Conservation (phyloP, 2,329 filamentous ascomycete species). For the Diaporthe sp. region DNA sequence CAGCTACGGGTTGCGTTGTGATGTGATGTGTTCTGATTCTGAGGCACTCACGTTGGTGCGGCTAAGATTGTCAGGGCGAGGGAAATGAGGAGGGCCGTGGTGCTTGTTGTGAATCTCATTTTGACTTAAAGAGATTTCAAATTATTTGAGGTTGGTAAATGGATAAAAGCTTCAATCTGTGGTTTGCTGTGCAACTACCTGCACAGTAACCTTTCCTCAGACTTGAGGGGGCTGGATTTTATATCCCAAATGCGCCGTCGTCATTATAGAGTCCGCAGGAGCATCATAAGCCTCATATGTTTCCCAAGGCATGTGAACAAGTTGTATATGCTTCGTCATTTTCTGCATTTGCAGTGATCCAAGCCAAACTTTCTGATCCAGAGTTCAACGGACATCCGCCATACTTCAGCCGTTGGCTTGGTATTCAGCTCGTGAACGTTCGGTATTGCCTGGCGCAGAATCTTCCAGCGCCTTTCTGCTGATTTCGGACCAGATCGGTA, state of each 20-base stretch:
- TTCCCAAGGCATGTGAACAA: not conserved
- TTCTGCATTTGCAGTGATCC: not conserved
- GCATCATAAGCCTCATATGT: not conserved
- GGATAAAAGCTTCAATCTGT: not conserved
- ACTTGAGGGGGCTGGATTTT: not conserved
- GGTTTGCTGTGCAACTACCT: not conserved
- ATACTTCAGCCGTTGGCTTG: not conserved
- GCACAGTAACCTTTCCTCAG: accelerated
- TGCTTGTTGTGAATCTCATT: constrained; percentile 19
- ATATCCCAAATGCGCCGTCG: not conserved
- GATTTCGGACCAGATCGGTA: not conserved
- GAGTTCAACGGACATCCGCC: not conserved
- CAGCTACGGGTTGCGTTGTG: not conserved
- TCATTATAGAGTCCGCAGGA: not conserved
- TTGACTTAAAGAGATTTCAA: not conserved
- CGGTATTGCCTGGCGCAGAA: not conserved
- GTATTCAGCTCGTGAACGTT: not conserved
- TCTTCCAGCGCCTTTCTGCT: not conserved
- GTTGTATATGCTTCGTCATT: not conserved
- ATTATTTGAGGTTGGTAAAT: not conserved
- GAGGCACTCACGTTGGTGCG: not conserved
- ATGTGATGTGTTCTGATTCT: not conserved
- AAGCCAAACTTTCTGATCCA: not conserved
- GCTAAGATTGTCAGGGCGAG: not conserved
- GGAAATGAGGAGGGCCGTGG: constrained; percentile 5